These are phyloP conservation scores for Fusarium fujikuroi DNA, from an alignment of 2,329 filamentous ascomycete species.

Conservation along the genomic window DNA sequence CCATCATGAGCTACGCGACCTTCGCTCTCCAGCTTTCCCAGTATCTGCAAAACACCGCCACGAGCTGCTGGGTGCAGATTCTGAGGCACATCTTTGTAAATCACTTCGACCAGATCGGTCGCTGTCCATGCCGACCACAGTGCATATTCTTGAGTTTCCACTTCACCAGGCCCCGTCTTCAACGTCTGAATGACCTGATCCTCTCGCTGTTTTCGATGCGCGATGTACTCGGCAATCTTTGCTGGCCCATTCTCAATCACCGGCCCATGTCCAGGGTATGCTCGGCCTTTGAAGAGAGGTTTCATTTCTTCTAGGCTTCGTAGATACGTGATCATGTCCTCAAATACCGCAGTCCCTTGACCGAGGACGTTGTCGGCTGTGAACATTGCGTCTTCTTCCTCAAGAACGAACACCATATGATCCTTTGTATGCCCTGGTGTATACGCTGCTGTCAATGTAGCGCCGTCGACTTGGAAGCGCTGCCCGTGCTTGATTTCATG, in stretches of 20 bases:
- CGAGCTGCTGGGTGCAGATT: conserved; percentile 80
- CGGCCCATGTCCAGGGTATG: conserved; percentile 89
- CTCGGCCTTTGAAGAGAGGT: conserved; percentile 70
- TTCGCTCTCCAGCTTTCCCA: conserved; percentile 81
- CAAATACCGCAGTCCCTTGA: conserved; percentile 87
- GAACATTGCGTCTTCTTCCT: conserved; percentile 85
- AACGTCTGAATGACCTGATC: conserved; percentile 78
- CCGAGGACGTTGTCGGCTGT: conserved; percentile 91
- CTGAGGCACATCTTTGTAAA: conserved; percentile 84
- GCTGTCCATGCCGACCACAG: conserved; percentile 66
- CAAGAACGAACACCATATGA: conserved; percentile 81
- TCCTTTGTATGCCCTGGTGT: conserved; percentile 79
- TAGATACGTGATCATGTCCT: conserved; percentile 77
- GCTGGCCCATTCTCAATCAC: conserved; percentile 77
- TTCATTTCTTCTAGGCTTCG: conserved; percentile 76
- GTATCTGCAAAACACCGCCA: conserved; percentile 78
- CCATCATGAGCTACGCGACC: conserved; percentile 66
- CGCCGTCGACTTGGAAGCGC: conserved; percentile 67
- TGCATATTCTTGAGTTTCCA: conserved; percentile 40
- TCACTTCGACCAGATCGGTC: conserved; percentile 86
- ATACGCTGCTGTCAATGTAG: conserved; percentile 72
- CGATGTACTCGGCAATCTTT: conserved; percentile 84
- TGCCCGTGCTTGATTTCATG: conserved; percentile 60
- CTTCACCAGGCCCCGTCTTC: conserved; percentile 46
- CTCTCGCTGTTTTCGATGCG: conserved; percentile 82